Percentiles rank a stretch among this genome's conserved stretches.
These are phyloP conservation scores for Aureobasidium sp. DNA, from an alignment of 2,329 filamentous ascomycete genomes.

Conservation along the genomic window DNA sequence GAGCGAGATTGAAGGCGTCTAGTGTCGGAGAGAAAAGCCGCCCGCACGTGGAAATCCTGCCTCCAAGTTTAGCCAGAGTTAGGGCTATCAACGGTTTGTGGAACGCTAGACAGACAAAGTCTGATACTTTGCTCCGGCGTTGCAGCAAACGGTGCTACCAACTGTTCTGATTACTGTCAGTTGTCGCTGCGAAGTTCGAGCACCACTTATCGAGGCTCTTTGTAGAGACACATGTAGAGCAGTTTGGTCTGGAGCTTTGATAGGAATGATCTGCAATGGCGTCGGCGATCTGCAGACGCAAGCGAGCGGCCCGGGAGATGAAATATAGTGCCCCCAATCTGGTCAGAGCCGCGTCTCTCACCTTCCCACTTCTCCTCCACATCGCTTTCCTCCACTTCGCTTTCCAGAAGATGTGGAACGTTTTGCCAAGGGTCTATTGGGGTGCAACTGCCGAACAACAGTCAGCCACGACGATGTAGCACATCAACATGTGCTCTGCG, in stretches of 20 bases:
- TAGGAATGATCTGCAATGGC: not conserved
- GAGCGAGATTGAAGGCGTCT: not conserved
- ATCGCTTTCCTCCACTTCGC: not conserved
- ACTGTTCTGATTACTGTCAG: not conserved
- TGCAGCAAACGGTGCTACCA: not conserved
- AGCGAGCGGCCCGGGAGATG: conserved; percentile 3
- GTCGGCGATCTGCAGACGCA: not conserved
- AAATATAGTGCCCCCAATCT: not conserved
- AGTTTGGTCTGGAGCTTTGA: not conserved
- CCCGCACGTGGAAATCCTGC: not conserved
- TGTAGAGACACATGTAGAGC: not conserved
- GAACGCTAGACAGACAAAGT: not conserved
- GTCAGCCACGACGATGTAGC: not conserved
- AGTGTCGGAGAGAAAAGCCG: not conserved
- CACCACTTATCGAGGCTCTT: too few species aligned
- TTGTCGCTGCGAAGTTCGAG: not conserved
- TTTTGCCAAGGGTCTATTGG: not conserved
- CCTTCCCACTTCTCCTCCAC: not conserved
- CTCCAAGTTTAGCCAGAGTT: not conserved
- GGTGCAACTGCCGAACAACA: not conserved
- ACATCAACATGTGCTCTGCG: not conserved
- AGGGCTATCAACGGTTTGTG: not conserved
- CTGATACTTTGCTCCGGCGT: not conserved
- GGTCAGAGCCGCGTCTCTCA: not conserved
- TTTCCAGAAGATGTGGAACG: not conserved